Evolutionary conservation across 352 stramenopile genomes (phyloP), one percentile per base, ranked within the genome.

Genomic region (Globisporangium cylindrosporum): DNA sequence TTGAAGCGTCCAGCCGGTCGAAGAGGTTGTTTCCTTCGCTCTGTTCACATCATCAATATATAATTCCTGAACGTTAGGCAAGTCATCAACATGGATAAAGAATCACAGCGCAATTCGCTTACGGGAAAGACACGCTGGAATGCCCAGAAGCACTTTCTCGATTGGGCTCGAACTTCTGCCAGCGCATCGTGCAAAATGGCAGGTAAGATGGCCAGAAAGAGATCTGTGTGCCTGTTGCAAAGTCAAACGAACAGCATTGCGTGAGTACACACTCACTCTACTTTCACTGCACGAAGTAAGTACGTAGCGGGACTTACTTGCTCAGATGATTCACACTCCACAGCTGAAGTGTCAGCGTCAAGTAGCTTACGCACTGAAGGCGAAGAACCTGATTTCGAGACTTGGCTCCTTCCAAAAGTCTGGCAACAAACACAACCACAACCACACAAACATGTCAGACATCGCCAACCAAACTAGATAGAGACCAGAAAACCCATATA

Each of bases 141-240:
- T 15, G 82, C 78, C 88, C 88, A 95, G 59, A 85, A 95, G 41
- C 84, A 94, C 58, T 92, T 92, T 66, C 88, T 78, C 32, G 86
- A 82, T 55, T 91, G 81, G 4, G 81, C 81, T 6, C 88, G 86
- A n/a, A 94, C 88, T 59, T 95, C 86, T 12, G 69, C 77, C 5
- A 92, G 66, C 6, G 88, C 88, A 51, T 95, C 88, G 38, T 82
- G 81, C 15, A 95, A 64, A 51, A 94, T 62, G 1, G 67, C 53
- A 1, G 88, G 88, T 24, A 95, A 58, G 29, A 92, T 81, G 4
- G 79, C 64, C 34, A 87, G 62, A 67, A 92, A 86, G 20, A 86
- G 56, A 38, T 90, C 82, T 15, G 78, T 65, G 61, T 91, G 77
- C 58, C 84, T 94, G 29, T 36, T 46, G 10, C 25, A 55, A 64